Conservation (phyloP, 2,329 filamentous ascomycete genomes). For the Phyllosticta citribraziliensis region DNA sequence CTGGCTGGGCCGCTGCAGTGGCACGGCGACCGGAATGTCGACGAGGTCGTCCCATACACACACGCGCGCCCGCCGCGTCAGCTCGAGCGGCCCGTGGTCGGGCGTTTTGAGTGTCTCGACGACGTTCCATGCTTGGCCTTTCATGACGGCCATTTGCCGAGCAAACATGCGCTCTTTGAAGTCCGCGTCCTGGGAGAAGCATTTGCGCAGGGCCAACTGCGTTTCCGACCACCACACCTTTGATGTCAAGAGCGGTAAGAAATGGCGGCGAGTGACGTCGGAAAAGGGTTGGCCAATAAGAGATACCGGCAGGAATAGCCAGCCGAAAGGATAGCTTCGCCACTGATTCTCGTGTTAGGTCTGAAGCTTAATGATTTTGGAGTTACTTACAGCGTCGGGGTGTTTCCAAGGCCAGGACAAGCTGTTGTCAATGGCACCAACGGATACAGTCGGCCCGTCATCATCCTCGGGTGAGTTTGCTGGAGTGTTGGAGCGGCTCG, state of each 20-base stretch:
- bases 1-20: slow-evolving; percentile 73
- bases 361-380: slow-evolving; percentile 8
- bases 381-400: slow-evolving; percentile 67
- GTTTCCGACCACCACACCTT: slow-evolving; percentile 97
- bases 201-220: slow-evolving; percentile 69
- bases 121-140: slow-evolving; percentile 98
- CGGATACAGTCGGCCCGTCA: slow-evolving; percentile 49
- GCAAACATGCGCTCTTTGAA: slow-evolving; percentile 99
- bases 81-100: slow-evolving; percentile 86
- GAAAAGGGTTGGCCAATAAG: slow-evolving; percentile 95
- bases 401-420: slow-evolving; percentile 99
- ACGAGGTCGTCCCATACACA: slow-evolving; percentile 98
- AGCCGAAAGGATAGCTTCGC: slow-evolving; percentile 92
- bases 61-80: slow-evolving; percentile 81
- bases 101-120: slow-evolving; percentile 90
- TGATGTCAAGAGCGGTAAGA: slow-evolving; percentile 88
- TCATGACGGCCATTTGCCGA: slow-evolving; percentile 97
- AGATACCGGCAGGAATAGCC: slow-evolving; percentile 94
- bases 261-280: slow-evolving; percentile 85
- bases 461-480: slow-evolving; percentile 36
- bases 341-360: slow-evolving; percentile 36
- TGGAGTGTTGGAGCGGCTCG: slow-evolving; percentile 47
- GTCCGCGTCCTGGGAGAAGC: slow-evolving; percentile 87
- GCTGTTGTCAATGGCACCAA: slow-evolving; percentile 96
- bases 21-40: slow-evolving; percentile 88